Evolutionary conservation across 257 asterid genomes (phyloP), one percentile per base, ranked within the genome.

Genomic region (Lavandula angustifolia): DNA sequence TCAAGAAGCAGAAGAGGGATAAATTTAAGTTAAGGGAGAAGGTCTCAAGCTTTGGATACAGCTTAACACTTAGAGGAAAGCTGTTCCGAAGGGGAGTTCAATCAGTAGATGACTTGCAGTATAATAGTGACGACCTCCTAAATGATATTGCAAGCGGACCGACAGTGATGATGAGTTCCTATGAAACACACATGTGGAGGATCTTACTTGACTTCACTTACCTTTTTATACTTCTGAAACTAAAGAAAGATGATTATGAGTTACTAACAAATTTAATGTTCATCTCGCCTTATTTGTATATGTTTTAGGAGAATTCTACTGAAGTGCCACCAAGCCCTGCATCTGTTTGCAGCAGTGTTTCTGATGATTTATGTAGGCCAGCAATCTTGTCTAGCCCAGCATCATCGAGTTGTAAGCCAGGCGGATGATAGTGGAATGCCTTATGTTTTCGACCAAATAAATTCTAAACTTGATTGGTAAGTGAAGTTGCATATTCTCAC

Each of bases 281-380:
- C 64, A 55, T 16, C 54, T 31, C 17, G 0, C 48, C 22, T 56
- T 44, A 42, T 22, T n/a, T n/a, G n/a, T n/a, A n/a, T n/a, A n/a
- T n/a, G n/a, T n/a, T n/a, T n/a, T n/a, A 94, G 99, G 99, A 94
- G 74, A 83, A 94, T 70, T 83, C 77, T 55, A 90, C 99, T 3
- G 97, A 94, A 85, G 97, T 94, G 49, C 99, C 99, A 70, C 98
- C 99, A 50, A 94, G 99, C 79, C 99, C 99, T 42, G 99, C 99
- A 66, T 90, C 99, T 41, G 90, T 88, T 17, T 90, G 97, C 81
- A 94, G 97, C 74, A 89, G 85, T 70, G 56, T 79, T 74, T 81
- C 75, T 54, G 99, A 90, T 37, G 95, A 86, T 17, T 54, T 58
- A 67, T 92, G 95, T 87, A 80, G 87, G 82, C 78, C 85, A 55